These are phyloP conservation scores for Fusarium veterinarium DNA, from an alignment of 2,329 filamentous ascomycete genomes.

Conservation along the genomic window DNA sequence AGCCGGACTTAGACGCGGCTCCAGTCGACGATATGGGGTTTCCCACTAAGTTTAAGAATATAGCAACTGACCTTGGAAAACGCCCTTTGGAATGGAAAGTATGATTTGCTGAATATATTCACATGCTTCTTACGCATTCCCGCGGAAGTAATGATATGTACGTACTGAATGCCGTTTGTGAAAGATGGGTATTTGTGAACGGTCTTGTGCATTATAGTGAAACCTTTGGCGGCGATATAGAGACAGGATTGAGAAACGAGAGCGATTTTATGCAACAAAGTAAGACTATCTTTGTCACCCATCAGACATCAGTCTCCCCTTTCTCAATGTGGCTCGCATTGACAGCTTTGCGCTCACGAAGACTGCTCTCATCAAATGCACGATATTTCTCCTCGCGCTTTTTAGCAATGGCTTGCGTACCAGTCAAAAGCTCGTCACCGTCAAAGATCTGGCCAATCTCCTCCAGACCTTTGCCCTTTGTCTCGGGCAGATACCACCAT, in stretches of 20 bases:
- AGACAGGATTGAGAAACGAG: background rate
- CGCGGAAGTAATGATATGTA: background rate
- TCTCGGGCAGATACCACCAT: background rate
- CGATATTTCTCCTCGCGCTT: background rate
- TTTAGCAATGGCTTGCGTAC: background rate
- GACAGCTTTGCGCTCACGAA: background rate
- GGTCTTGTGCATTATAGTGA: background rate
- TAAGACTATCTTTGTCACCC: too few relatives aligned
- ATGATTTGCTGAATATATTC: fast-evolving
- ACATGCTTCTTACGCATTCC: too few relatives aligned
- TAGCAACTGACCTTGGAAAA: background rate
- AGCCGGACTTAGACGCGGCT: background rate
- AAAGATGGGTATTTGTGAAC: background rate
- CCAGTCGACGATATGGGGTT: background rate
- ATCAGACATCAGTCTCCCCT: background rate
- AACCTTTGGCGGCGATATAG: too few relatives aligned
- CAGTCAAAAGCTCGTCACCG: background rate
- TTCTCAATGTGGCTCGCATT: background rate
- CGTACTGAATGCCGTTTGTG: too few relatives aligned
- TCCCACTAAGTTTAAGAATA: background rate
- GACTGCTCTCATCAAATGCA: background rate
- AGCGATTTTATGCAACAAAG: background rate
- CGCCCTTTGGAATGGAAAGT: background rate
- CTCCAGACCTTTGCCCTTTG: background rate
- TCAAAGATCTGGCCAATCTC: background rate